These are phyloP conservation scores for Didymellaceae sp. DNA, from an alignment of 2,329 filamentous ascomycete species.

Conservation along the genomic window DNA sequence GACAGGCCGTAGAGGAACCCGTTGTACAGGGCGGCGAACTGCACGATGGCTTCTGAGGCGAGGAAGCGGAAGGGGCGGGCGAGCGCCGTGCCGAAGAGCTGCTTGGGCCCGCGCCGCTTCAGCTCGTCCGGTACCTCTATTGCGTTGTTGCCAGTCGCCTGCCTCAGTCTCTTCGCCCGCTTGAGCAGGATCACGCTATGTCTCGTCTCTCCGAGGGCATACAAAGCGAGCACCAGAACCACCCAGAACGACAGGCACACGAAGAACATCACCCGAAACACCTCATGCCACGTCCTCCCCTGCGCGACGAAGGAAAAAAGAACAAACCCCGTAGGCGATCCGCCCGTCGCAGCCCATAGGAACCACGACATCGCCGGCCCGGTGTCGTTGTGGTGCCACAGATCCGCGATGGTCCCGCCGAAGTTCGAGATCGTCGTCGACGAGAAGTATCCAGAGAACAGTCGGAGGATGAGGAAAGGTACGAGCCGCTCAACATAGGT, in stretches of 20 bases:
- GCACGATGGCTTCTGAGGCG: slow-evolving; percentile 56
- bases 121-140: slow-evolving; percentile 48
- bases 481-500: slow-evolving; percentile 52
- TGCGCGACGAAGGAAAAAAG: slow-evolving; percentile 56
- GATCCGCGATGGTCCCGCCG: slow-evolving; percentile 55
- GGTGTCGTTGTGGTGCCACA: slow-evolving; percentile 53
- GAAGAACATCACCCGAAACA: slow-evolving; percentile 56
- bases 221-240: slow-evolving; percentile 49
- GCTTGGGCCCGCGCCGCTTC: slow-evolving; percentile 47
- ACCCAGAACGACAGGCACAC: slow-evolving; percentile 55
- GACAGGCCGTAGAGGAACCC: slow-evolving; percentile 58
- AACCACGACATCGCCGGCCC: slow-evolving; percentile 53
- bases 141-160: slow-evolving; percentile 30
- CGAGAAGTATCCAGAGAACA: slow-evolving; percentile 55
- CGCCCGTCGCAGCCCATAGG: slow-evolving; percentile 56
- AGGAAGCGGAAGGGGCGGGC: slow-evolving; percentile 57
- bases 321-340: slow-evolving; percentile 55
- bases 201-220: slow-evolving; percentile 52
- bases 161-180: slow-evolving; percentile 41
- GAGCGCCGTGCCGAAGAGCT: slow-evolving; percentile 53
- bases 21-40: slow-evolving; percentile 58
- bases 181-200: slow-evolving; percentile 54
- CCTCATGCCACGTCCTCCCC: slow-evolving; percentile 51
- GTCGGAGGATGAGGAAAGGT: slow-evolving; percentile 52
- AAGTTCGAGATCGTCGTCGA: slow-evolving; percentile 50